Evolutionary conservation across 352 stramenopile species (phyloP).

Genomic region (Phytophthora pini): DNA sequence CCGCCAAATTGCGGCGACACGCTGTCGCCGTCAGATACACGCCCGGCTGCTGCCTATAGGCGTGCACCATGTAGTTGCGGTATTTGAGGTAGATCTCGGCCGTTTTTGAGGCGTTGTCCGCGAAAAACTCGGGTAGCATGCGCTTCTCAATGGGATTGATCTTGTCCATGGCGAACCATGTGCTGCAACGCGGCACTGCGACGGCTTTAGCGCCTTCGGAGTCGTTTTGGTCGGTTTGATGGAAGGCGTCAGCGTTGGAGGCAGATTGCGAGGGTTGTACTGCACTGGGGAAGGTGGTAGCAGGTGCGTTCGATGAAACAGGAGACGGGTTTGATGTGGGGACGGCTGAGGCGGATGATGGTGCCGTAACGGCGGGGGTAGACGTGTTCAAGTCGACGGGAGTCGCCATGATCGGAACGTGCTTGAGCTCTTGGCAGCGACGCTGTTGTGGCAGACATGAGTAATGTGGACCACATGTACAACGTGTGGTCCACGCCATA

Average conservation of each 20-base stretch:
- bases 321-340: neutral
- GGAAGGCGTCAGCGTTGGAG: slow-evolving; percentile 11
- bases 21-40: slow-evolving; percentile 87
- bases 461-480: slow-evolving; percentile 1
- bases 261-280: slow-evolving; percentile 11
- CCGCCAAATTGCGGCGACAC: slow-evolving; percentile 80
- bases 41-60: slow-evolving; percentile 78
- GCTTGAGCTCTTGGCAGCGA: neutral
- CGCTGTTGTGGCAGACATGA: neutral
- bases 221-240: slow-evolving; percentile 33
- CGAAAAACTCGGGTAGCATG: slow-evolving; percentile 88
- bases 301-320: neutral
- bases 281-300: neutral
- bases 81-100: slow-evolving; percentile 84
- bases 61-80: slow-evolving; percentile 88
- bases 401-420: slow-evolving; percentile 4
- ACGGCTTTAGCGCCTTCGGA: slow-evolving; percentile 39
- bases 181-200: slow-evolving; percentile 72
- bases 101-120: slow-evolving; percentile 35
- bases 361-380: neutral
- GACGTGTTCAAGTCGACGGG: slow-evolving; percentile 12
- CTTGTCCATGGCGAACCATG: slow-evolving; percentile 81
- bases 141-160: slow-evolving; percentile 85
- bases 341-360: neutral
- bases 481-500: too few relatives aligned